Evolutionary conservation across 2,329 filamentous ascomycete species (phyloP).

Genomic region (Aspergillus tanneri): DNA sequence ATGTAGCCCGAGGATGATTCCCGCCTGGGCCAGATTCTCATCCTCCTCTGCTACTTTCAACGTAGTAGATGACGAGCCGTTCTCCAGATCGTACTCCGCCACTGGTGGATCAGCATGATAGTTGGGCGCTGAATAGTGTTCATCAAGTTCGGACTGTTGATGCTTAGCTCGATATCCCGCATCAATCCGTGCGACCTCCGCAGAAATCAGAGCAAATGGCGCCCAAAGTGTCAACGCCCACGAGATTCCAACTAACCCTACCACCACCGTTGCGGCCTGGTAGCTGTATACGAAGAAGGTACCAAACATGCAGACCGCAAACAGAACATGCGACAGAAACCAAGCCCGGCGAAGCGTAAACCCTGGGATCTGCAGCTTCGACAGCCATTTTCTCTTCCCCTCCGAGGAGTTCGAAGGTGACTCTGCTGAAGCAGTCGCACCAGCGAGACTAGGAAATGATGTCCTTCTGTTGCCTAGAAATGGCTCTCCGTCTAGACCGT

Average conservation of each 20-base stretch:
- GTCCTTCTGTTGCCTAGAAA: slow-evolving; percentile 22
- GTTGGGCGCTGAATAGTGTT: slow-evolving; percentile 9
- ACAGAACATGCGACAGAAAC: slow-evolving; percentile 82
- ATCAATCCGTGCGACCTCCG: slow-evolving; percentile 83
- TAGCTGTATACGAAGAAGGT: slow-evolving; percentile 76
- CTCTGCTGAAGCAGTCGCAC: slow-evolving; percentile 32
- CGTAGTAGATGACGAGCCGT: slow-evolving; percentile 23
- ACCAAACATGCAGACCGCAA: slow-evolving; percentile 75
- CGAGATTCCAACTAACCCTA: slow-evolving; percentile 80
- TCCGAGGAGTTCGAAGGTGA: slow-evolving; percentile 26
- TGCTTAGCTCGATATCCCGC: slow-evolving; percentile 58
- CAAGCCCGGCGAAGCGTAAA: slow-evolving; percentile 86
- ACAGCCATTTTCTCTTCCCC: slow-evolving; percentile 44
- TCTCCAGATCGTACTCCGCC: slow-evolving; percentile 25
- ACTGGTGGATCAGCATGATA: neutral
- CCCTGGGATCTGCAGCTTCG: slow-evolving; percentile 70
- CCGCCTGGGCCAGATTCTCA: slow-evolving; percentile 70
- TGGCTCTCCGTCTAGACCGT: slow-evolving; percentile 20
- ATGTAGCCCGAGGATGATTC: slow-evolving; percentile 89
- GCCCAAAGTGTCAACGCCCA: slow-evolving; percentile 95
- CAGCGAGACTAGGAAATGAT: slow-evolving; percentile 35
- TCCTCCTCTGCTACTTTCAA: slow-evolving; percentile 33
- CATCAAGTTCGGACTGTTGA: slow-evolving; percentile 25
- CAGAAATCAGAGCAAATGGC: slow-evolving; percentile 90
- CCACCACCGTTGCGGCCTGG: slow-evolving; percentile 69